Evolutionary conservation across 2,329 filamentous ascomycete species (phyloP).

Genomic region (Hymenoscyphus salicellus): DNA sequence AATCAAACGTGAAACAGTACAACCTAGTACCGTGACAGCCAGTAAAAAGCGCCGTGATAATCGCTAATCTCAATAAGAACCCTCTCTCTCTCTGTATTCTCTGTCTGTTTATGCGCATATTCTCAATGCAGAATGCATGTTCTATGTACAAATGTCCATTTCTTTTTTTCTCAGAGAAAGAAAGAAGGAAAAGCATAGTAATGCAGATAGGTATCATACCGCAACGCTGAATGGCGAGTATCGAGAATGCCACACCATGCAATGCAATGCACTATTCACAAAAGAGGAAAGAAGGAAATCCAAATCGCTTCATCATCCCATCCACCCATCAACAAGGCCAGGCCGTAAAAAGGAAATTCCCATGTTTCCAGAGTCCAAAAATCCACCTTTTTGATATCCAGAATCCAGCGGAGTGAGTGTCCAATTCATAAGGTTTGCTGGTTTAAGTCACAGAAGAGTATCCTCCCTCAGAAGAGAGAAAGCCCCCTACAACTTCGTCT

Average conservation of each 20-base stretch:
- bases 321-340: neutral
- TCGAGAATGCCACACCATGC: neutral
- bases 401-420: neutral
- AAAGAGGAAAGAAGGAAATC: neutral
- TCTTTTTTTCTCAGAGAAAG: no score
- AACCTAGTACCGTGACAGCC: no score
- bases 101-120: no score
- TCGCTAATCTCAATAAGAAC: no score
- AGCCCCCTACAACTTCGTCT: constrained; percentile 63
- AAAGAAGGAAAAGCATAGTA: no score
- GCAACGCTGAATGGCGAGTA: neutral
- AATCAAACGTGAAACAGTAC: no score
- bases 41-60: no score
- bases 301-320: neutral
- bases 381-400: neutral
- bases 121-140: no score
- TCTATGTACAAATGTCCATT: no score
- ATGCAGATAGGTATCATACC: neutral
- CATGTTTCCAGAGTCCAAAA: neutral
- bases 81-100: no score
- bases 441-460: neutral
- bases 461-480: neutral
- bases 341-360: neutral
- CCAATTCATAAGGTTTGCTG: neutral
- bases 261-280: constrained; percentile 1